These are phyloP conservation scores for Mortierella sp. DNA, from an alignment of 371 early-diverging fungal species.

Conservation along the genomic window DNA sequence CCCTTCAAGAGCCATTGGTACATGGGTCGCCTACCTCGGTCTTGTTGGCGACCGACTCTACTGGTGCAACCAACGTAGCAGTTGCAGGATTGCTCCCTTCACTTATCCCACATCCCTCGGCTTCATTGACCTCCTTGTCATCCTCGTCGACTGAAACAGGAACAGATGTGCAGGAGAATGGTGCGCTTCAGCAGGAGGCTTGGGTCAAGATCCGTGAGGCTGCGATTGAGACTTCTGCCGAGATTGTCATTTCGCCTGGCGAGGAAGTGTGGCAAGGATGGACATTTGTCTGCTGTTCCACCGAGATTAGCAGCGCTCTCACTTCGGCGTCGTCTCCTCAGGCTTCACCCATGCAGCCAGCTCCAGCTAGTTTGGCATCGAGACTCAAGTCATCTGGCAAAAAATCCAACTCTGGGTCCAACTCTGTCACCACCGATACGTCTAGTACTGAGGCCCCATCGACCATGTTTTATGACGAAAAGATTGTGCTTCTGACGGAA, in stretches of 20 bases:
- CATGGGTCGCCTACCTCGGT: background rate
- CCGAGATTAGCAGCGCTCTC: conserved; percentile 47
- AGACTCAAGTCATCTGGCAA: conserved; percentile 10
- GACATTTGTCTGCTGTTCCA: conserved; percentile 66
- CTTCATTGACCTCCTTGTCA: background rate
- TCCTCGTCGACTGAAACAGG: background rate
- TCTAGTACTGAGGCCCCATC: background rate
- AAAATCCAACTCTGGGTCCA: background rate
- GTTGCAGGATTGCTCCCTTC: conserved; percentile 18
- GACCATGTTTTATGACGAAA: conserved; percentile 70
- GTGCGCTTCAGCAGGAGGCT: conserved; percentile 34
- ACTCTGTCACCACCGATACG: background rate
- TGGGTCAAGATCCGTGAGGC: conserved; percentile 53
- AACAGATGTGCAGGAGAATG: conserved; percentile 8
- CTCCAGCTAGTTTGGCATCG: background rate
- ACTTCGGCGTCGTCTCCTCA: conserved; percentile 41
- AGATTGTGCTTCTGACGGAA: conserved; percentile 77
- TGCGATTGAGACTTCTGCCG: conserved; percentile 57
- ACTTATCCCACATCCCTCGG: background rate
- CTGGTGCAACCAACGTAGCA: background rate
- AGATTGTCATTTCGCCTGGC: conserved; percentile 73
- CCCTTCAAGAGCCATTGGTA: conserved; percentile 1
- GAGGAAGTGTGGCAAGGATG: conserved; percentile 69
- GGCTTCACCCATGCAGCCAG: background rate
- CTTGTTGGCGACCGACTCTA: background rate